Percentiles rank a stretch among this genome's conserved stretches.
Evolutionary conservation across 495 filamentous ascomycete genomes (phyloP).

Genomic region (Penicillium lagena): DNA sequence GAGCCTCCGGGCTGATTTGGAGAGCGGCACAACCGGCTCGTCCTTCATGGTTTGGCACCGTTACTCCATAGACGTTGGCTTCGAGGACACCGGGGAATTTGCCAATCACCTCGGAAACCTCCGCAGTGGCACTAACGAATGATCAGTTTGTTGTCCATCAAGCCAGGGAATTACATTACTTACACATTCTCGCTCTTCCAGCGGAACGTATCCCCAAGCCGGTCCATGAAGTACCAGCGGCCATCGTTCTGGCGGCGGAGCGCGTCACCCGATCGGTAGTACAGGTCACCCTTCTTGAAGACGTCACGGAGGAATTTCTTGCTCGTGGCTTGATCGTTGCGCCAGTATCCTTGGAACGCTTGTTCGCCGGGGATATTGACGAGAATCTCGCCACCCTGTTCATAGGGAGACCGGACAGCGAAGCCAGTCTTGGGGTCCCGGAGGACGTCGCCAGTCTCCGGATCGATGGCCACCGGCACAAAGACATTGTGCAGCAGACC

Average conservation of each 20-base stretch:
- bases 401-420: slow-evolving; percentile 54
- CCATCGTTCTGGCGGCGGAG: slow-evolving; percentile 59
- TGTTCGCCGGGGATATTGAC: slow-evolving; percentile 54
- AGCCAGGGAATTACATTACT: not conserved
- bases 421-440: slow-evolving; percentile 63
- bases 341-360: slow-evolving; percentile 65
- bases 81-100: slow-evolving; percentile 60
- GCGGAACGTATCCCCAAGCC: slow-evolving; percentile 72
- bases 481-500: slow-evolving; percentile 41
- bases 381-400: slow-evolving; percentile 69
- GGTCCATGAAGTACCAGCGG: slow-evolving; percentile 73
- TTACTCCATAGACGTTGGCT: slow-evolving; percentile 75
- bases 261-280: slow-evolving; percentile 70
- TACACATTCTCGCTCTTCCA: slow-evolving; percentile 83
- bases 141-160: not conserved
- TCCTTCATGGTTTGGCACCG: slow-evolving; percentile 64
- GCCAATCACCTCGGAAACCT: slow-evolving; percentile 65
- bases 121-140: slow-evolving; percentile 50
- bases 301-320: slow-evolving; percentile 68
- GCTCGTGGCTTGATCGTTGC: slow-evolving; percentile 55
- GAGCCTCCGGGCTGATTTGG: slow-evolving; percentile 30
- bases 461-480: slow-evolving; percentile 63
- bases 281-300: slow-evolving; percentile 68
- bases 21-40: slow-evolving; percentile 64
- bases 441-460: slow-evolving; percentile 56